phyloP scores from a whole-genome alignment of 1,139 yeast genomes.

The Geotrichum carabidarum region DNA sequence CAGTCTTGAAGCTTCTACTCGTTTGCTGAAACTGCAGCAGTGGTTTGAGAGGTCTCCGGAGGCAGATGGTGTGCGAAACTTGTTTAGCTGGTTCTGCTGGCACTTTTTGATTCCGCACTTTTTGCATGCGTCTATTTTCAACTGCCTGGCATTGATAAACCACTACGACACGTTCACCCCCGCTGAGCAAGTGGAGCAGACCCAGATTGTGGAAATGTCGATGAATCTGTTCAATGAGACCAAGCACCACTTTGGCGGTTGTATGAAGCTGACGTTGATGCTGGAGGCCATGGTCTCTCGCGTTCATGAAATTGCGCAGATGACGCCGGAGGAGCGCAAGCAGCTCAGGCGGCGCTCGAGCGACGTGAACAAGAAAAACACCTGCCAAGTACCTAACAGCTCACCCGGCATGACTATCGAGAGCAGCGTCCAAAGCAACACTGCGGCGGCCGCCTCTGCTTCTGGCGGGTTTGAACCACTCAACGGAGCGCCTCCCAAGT shows the following conservation, averaged over 20 bases:
- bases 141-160: constrained; percentile 26
- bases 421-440: background rate
- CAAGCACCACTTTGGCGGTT: background rate
- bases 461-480: background rate
- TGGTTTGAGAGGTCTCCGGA: constrained; percentile 32
- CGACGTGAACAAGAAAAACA: no score
- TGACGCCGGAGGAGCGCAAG: constrained; percentile 1
- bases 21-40: constrained; percentile 29
- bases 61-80: constrained; percentile 24
- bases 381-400: no score
- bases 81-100: constrained; percentile 27
- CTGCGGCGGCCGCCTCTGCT: background rate
- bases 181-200: constrained; percentile 16
- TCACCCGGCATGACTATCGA: background rate
- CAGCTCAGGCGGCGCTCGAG: background rate
- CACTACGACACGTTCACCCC: constrained; percentile 22
- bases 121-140: constrained; percentile 27
- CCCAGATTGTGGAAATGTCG: background rate
- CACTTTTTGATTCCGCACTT: constrained; percentile 23
- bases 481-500: no score
- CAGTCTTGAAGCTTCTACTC: constrained; percentile 30
- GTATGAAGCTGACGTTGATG: constrained; percentile 1
- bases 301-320: background rate
- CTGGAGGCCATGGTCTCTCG: background rate
- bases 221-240: background rate